Conservation (phyloP, 768 basidiomycete genomes). For the Daedaleopsis nitida region DNA sequence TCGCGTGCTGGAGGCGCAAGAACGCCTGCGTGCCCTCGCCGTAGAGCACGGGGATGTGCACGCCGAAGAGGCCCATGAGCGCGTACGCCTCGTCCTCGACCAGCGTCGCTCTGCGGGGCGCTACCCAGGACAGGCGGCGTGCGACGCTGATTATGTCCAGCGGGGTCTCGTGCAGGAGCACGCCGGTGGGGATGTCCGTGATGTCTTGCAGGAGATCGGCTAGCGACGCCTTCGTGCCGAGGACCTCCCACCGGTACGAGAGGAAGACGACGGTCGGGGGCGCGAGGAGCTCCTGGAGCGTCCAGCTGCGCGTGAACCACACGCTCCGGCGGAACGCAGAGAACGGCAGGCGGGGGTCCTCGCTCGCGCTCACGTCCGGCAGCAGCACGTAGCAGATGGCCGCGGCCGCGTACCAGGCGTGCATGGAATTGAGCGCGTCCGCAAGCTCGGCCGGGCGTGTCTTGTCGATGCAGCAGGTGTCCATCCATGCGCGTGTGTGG, state of each 20-base stretch:
- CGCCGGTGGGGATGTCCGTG: slow-evolving; percentile 1
- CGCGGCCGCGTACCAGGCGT: slow-evolving; percentile 5
- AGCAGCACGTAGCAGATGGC: slow-evolving; percentile 14
- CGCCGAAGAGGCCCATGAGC: slow-evolving; percentile 18
- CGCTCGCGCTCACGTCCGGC: slow-evolving; percentile 4
- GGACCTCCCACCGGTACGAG: slow-evolving; percentile 3
- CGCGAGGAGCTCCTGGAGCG: slow-evolving; percentile 18
- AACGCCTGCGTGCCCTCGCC: slow-evolving; percentile 14
- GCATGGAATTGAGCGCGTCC: slow-evolving; percentile 18
- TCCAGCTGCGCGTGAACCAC: slow-evolving; percentile 14
- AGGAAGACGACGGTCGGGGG: slow-evolving; percentile 13
- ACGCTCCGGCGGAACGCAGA: slow-evolving; percentile 4
- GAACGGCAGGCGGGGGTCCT: not conserved
- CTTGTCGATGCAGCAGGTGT: slow-evolving; percentile 17
- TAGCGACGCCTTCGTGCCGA: slow-evolving; percentile 8
- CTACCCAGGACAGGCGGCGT: slow-evolving; percentile 17
- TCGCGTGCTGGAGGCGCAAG: slow-evolving; percentile 11
- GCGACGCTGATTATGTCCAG: slow-evolving; percentile 10
- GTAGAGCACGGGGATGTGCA: slow-evolving; percentile 10
- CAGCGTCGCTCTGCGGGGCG: slow-evolving; percentile 5
- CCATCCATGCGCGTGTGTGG: slow-evolving; percentile 7
- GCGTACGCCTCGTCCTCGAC: slow-evolving; percentile 19
- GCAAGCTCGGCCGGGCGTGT: slow-evolving; percentile 11
- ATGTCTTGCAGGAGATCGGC: slow-evolving; percentile 8
- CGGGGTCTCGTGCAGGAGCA: slow-evolving; percentile 7